Conservation (phyloP, 768 basidiomycete genomes). For the Amanita brunnescens region DNA sequence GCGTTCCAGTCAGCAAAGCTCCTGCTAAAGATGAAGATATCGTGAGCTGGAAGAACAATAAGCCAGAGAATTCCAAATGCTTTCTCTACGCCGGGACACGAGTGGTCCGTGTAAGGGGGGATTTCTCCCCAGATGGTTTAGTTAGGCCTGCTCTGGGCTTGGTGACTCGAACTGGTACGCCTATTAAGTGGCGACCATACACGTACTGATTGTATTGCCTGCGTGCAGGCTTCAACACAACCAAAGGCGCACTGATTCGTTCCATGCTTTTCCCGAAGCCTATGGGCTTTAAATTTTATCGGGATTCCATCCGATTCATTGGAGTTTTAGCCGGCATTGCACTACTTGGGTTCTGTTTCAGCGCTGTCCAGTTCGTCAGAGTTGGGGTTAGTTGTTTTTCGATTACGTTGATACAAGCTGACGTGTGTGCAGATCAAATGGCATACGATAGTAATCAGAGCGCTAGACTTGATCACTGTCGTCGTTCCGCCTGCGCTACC, state of each 20-base stretch:
- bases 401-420: background rate
- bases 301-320: constrained; percentile 86
- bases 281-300: constrained; percentile 98
- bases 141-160: constrained; percentile 65
- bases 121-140: constrained; percentile 40
- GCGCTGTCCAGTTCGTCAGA: constrained; percentile 84
- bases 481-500: constrained; percentile 97
- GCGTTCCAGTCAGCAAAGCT: constrained; percentile 90
- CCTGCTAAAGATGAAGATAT: constrained; percentile 79
- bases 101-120: constrained; percentile 76
- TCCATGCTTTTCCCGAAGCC: constrained; percentile 99
- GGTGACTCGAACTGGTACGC: constrained; percentile 77
- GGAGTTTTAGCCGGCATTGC: constrained; percentile 88
- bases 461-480: constrained; percentile 91
- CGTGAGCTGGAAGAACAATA: constrained; percentile 55
- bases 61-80: constrained; percentile 69
- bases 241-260: constrained; percentile 90
- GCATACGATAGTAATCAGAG: constrained; percentile 87
- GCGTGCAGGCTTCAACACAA: constrained; percentile 81
- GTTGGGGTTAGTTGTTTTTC: constrained; percentile 57
- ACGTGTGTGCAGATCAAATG: constrained; percentile 54
- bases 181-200: background rate
- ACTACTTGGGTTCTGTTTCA: constrained; percentile 81
- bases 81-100: constrained; percentile 89
- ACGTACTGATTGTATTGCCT: background rate